Base-by-base conservation (phyloP, 1,139 yeast species). In the Candida tropicalis region DNA sequence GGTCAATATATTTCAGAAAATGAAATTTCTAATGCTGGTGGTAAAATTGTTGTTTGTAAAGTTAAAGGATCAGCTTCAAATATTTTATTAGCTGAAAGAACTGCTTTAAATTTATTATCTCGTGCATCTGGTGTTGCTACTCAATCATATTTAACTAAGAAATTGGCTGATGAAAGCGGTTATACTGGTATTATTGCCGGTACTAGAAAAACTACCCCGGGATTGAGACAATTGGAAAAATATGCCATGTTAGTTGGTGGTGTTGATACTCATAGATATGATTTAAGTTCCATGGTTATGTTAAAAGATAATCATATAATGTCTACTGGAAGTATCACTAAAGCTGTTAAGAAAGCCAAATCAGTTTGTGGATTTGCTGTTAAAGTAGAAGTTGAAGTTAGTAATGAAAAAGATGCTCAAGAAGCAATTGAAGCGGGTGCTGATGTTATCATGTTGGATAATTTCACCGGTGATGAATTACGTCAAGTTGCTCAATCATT, bases 181-280 rank as follows among this genome's bases (percentile, higher is more conserved):
- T 91, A 83, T 61, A 70, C 69, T 2, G 98, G 97, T 0, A 74
- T 84, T 27, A 88, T 91, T 60, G 97, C 98, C 0, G 98, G 98
- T n/a, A 91, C 98, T 1, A 80, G 98, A 58, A 91, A 91, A 64
- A 91, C 97, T n/a, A 91, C 98, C 0, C 98, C 98, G 0, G 98
- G 98, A 0, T 77, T 91, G 52, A 79, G 98, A 56, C 73, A 82
- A 35, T 68, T 91, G 45, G 98, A 93, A 59, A 91, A 91, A 62
- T 91, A 91, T 64, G 85, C 96, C 31, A 91, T 91, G 98, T 69
- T 89, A 32, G 95, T 91, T 10, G 98, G 97, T 20, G 97, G 97
- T 7, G 88, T 89, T 44, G 98, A 91, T 60, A 80, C 95, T 46
- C 98, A 91, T 63, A 75, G 98, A 50, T 89, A 88, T 57, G 98